Base-by-base conservation (phyloP, 2,329 filamentous ascomycete species). In the Fusarium acutatum region DNA sequence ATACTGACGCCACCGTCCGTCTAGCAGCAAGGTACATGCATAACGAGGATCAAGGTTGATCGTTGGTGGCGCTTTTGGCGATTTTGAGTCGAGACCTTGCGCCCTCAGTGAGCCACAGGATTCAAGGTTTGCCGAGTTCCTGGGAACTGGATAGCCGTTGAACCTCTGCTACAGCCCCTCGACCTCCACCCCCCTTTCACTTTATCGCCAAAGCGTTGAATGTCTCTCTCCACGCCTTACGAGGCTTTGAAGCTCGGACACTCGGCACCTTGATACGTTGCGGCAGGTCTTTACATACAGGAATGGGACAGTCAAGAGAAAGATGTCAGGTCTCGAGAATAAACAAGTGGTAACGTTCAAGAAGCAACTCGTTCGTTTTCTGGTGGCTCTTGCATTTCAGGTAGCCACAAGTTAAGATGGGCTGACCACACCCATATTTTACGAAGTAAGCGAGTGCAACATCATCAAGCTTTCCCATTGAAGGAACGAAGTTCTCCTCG, bases 81-180 rank as follows among this genome's bases (percentile, higher is more conserved):
- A 40, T 40, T 44, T 60, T 52, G 41, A 65, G 71, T 66, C 68
- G 41, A 68, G 71, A 60, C 57, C 57, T 41, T 22, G 43, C 32
- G 60, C 41, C n/a, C 22, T 30, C 34, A 59, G 46, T 38, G 30
- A 62, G 57, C 57, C 71, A 70, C 49, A n/a, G 40, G 34, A 41
- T 47, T 49, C 44, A 74, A 66, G 57, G 47, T 72, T 72, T 53
- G 57, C 64, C 49, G 37, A 64, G 57, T 66, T 50, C 72, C 71
- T 63, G 64, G 58, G n/a, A 47, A 52, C 37, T 43, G 49, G 44
- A 35, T 41, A 49, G 38, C 64, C 68, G 60, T 74, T 74, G 64
- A 35, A 38, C 60, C 60, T 65, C 67, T 54, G 54, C 53, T 62
- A 53, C 47, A 52, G 60, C 58, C 43, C 57, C 52, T 53, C 18